A percentile compares a stretch with the other conserved stretches of the same genome.
Conservation (phyloP, 2,329 filamentous ascomycete species). For the Penicillium sp. region DNA sequence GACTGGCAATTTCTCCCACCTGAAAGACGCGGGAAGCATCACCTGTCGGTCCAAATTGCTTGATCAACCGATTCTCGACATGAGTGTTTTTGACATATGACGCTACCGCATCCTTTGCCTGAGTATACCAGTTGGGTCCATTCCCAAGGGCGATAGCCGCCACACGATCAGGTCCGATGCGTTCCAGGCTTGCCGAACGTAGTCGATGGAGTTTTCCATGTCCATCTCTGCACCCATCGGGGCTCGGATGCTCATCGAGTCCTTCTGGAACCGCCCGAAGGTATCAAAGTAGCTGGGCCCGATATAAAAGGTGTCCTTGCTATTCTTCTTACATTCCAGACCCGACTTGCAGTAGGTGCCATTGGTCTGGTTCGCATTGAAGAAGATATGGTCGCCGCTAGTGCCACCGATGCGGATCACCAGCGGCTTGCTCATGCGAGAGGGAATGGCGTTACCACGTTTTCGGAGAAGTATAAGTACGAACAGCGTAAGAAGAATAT, state of each 20-base stretch:
- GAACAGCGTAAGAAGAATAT: too few relatives aligned
- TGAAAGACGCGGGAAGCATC: too few relatives aligned
- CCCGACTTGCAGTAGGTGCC: background rate
- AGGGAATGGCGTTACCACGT: conserved; percentile 5
- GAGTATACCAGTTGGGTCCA: conserved; percentile 10
- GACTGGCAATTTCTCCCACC: too few relatives aligned
- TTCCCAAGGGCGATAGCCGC: conserved; percentile 10
- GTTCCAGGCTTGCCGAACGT: conserved; percentile 6
- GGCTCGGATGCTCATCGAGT: conserved; percentile 10
- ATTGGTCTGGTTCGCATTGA: conserved; percentile 1
- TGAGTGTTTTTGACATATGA: background rate
- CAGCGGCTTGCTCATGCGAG: conserved; percentile 10
- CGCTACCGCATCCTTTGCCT: conserved; percentile 1
- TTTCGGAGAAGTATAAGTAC: conserved; percentile 9
- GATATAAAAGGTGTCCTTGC: conserved; percentile 4
- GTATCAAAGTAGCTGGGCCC: conserved; percentile 11
- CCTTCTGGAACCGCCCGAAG: conserved; percentile 4
- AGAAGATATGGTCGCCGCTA: conserved; percentile 10
- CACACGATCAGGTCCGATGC: conserved; percentile 6
- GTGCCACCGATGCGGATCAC: conserved; percentile 14
- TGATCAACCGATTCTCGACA: conserved; percentile 2
- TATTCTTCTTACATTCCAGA: background rate
- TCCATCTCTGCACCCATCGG: conserved; percentile 6
- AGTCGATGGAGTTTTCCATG: conserved; percentile 2
- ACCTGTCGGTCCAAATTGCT: background rate